Base-by-base conservation (phyloP, 768 basidiomycete genomes). In the Suillus placidus region DNA sequence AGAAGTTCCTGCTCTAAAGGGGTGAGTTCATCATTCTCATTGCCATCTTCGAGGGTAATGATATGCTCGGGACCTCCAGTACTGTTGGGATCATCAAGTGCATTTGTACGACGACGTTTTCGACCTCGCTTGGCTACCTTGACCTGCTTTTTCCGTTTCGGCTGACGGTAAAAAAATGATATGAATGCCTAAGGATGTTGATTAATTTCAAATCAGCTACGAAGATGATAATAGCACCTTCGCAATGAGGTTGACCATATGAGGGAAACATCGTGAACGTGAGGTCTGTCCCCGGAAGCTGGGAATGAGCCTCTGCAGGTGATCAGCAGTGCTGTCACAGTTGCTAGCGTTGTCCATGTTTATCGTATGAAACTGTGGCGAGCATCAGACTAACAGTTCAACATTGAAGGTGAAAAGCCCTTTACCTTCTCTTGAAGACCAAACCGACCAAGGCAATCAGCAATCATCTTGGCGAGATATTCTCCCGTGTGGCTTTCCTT, bases 301-400 rank as follows among this genome's bases (percentile, higher is more conserved):
- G 20, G 72, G 71, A n/a, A 79, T 66, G 5, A 64, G 34, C 9
- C 64, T 32, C 6, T 65, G 61, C 3, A 78, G 65, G 42, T 69
- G 9, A 10, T 65, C 66, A 1, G 75, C 72, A n/a, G 75, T 67
- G 6, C 68, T 67, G 61, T 76, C 69, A 55, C 74, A 76, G 61
- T 79, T 80, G 4, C 68, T 63, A 13, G 77, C 75, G 68, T 79
- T 78, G 66, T 77, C 77, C 76, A 78, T 77, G 40, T 67, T 70
- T 3, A 76, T 30, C 9, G 69, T 69, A 32, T 72, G 72, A 23
- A 80, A 64, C 77, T 78, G 38, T 38, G 13, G 38, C 13, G 6
- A 42, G 10, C 7, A 42, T 42, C 42, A 42, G 42, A 42, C 42
- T 26, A 26, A 26, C 26, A 26, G 26, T 26, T 26, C 26, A 26